Base-by-base conservation (phyloP, 805 yeast genomes). In the Blastobotrys robertii region DNA sequence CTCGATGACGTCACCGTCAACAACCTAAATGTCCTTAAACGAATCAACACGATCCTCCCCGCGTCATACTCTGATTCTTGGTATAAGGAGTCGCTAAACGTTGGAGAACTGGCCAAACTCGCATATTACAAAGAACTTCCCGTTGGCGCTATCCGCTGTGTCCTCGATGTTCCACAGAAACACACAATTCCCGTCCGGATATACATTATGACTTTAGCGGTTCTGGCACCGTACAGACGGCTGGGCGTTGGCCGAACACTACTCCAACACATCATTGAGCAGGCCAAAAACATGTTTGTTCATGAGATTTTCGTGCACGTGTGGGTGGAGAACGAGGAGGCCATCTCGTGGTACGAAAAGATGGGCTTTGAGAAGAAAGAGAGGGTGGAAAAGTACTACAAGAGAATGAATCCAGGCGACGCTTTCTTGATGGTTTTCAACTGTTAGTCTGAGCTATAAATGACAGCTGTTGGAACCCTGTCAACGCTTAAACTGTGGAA, bases 61-160 rank as follows among this genome's bases (percentile, higher is more conserved):
- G 64, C 72, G 0, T 44, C 56, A 2, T 81, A 75, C 52, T 55
- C 76, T 1, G 74, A 73, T 1, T 49, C 62, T 2, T 79, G 80
- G 71, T 77, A 78, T 49, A 51, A 66, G 28, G 70, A 70, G 15
- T 64, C 76, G 10, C 58, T 70, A 19, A 64, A 68, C 2, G 54
- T 67, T 1, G 76, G 68, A 16, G 79, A 76, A 25, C 63, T 81
- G 30, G 70, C 72, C 30, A 71, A 79, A 54, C 63, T 78, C 30
- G 83, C 81, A 0, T 83, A 69, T 62, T 81, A 70, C 60, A 73
- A 81, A 39, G 95, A 82, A 54, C 73, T 83, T 4, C 86, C 95
- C 6, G 90, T 86, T 3, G 95, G 92, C 11, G 81, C 78, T 3
- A 64, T 86, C 39, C 77, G 79, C 47, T 80, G 82, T 43, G 40